These are phyloP conservation scores for Linnemannia exigua DNA, from an alignment of 192 early-diverging fungal genomes.

Conservation along the genomic window DNA sequence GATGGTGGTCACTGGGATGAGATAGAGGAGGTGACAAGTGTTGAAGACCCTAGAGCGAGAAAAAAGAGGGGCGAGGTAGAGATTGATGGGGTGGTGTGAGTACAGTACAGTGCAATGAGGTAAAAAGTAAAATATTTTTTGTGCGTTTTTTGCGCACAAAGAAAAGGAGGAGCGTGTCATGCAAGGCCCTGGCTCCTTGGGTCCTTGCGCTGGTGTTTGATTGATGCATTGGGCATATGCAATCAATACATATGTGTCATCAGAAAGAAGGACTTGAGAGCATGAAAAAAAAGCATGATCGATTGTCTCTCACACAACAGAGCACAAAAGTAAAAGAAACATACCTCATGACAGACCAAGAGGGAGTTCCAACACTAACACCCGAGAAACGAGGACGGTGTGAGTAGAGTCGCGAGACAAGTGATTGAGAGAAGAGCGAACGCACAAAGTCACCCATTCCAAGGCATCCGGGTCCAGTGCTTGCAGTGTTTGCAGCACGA, in stretches of 20 bases:
- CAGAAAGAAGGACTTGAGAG: no score
- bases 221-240: neutral
- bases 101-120: neutral
- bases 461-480: neutral
- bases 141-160: neutral
- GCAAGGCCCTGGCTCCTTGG: neutral
- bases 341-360: conserved; percentile 43
- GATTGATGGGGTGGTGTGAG: neutral
- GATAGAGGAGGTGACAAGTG: conserved; percentile 45
- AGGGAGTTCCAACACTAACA: conserved; percentile 4
- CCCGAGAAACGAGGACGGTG: conserved; percentile 35
- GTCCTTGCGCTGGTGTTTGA: neutral
- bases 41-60: conserved; percentile 26
- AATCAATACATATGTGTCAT: neutral
- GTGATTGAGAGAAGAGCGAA: conserved; percentile 18
- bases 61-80: neutral
- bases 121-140: neutral
- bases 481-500: neutral
- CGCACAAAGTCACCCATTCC: conserved; percentile 11
- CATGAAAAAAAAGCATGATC: neutral
- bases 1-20: conserved; percentile 49
- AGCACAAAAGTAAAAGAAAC: neutral
- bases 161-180: neutral
- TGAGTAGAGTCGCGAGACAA: conserved; percentile 34
- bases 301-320: neutral